A percentile compares a stretch with the other conserved stretches of the same genome.
Evolutionary conservation across 495 filamentous ascomycete genomes (phyloP).

Genomic region (Penicillium goetzii): DNA sequence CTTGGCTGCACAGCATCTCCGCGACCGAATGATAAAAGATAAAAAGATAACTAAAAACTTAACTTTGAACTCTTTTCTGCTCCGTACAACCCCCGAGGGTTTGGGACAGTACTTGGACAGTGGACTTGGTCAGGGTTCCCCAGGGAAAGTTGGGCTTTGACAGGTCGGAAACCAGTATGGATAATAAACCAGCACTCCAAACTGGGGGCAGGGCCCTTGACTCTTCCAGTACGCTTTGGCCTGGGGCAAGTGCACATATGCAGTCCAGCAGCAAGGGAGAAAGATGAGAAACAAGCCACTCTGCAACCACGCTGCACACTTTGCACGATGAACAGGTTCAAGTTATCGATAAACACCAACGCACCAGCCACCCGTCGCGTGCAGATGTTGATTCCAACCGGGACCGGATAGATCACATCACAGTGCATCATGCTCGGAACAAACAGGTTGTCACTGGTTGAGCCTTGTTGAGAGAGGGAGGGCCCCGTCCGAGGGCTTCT

Average conservation of each 20-base stretch:
- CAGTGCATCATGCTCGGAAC: constrained; percentile 1
- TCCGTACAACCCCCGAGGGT: background rate
- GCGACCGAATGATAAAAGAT: too few species aligned
- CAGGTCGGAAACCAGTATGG: constrained; percentile 19
- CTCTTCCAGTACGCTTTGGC: constrained; percentile 7
- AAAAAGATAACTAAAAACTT: background rate
- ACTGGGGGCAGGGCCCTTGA: too few species aligned
- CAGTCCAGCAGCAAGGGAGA: constrained; percentile 15
- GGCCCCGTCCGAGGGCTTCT: background rate
- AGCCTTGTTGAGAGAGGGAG: background rate
- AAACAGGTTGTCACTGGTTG: constrained; percentile 1
- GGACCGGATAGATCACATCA: constrained; percentile 28
- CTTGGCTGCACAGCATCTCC: background rate
- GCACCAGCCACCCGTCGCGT: constrained; percentile 29
- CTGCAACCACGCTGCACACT: background rate
- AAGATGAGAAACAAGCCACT: constrained; percentile 14
- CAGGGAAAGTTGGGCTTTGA: constrained; percentile 6
- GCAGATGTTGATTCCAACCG: constrained; percentile 17
- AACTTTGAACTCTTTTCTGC: background rate
- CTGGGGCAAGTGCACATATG: constrained; percentile 9
- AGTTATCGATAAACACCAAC: background rate
- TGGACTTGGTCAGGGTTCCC: background rate
- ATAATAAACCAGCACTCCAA: too few species aligned
- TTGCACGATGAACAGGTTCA: constrained; percentile 9
- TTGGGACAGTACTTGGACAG: too few species aligned